Evolutionary conservation across 306 rosid species (phyloP).

Genomic region (Pyrus communis): DNA sequence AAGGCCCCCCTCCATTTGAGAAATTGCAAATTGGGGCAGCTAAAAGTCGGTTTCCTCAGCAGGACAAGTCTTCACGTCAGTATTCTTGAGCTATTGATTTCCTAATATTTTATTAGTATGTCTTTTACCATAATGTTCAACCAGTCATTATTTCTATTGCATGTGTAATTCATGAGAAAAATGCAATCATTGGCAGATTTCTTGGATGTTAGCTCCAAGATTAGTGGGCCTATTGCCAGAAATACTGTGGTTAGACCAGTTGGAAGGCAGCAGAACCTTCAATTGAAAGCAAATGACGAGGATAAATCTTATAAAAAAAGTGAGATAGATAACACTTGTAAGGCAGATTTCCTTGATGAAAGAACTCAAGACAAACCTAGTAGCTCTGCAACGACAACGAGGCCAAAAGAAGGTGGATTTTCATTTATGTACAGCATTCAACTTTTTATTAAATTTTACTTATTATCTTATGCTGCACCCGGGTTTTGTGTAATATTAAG

Average conservation of each 20-base stretch:
- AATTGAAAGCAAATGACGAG: slow-evolving; percentile 17
- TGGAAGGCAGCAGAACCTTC: slow-evolving; percentile 28
- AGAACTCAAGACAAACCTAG: slow-evolving; percentile 62
- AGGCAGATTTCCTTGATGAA: slow-evolving; percentile 26
- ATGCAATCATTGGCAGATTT: slow-evolving; percentile 32
- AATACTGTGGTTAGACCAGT: slow-evolving; percentile 26
- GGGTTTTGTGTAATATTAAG: background rate
- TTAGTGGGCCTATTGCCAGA: slow-evolving; percentile 24
- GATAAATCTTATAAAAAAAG: slow-evolving; percentile 7
- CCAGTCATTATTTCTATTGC: background rate
- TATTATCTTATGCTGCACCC: slow-evolving; percentile 1
- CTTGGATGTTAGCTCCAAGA: slow-evolving; percentile 27
- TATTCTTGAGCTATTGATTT: background rate
- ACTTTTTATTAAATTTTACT: background rate
- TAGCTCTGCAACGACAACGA: slow-evolving; percentile 51
- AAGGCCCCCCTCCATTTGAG: slow-evolving; percentile 89
- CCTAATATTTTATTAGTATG: background rate
- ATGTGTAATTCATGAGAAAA: background rate
- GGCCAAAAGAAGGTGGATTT: slow-evolving; percentile 83
- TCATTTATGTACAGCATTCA: slow-evolving; percentile 1
- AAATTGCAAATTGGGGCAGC: slow-evolving; percentile 75
- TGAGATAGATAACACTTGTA: slow-evolving; percentile 11
- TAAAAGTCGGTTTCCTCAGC: slow-evolving; percentile 25
- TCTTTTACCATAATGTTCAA: background rate
- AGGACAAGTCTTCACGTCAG: slow-evolving; percentile 23